Evolutionary conservation across 140 eudicot species (phyloP).

Genomic region (Ambrosia hybrid): DNA sequence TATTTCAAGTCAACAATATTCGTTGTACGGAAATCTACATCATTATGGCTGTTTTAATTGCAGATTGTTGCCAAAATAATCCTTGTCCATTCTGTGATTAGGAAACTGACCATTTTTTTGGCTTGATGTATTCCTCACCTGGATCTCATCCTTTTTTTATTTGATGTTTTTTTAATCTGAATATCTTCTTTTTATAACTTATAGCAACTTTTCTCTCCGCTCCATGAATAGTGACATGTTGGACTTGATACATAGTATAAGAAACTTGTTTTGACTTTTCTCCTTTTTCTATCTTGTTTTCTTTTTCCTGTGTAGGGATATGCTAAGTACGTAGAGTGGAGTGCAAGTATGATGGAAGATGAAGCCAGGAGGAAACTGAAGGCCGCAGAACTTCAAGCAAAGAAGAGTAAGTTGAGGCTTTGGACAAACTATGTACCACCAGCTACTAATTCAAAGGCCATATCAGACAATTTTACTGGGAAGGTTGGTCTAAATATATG

Average conservation of each 20-base stretch:
- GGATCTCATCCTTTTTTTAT: background rate
- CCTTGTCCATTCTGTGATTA: background rate
- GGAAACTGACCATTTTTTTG: background rate
- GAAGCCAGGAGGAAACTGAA: constrained; percentile 72
- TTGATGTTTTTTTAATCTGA: background rate
- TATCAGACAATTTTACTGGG: constrained; percentile 92
- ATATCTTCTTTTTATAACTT: background rate
- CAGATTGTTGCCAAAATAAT: background rate
- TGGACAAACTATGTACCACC: constrained; percentile 98
- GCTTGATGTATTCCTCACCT: background rate
- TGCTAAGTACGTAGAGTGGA: constrained; percentile 97
- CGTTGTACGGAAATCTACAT: background rate
- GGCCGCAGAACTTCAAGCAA: constrained; percentile 83
- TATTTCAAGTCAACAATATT: background rate
- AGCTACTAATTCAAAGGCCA: constrained; percentile 85
- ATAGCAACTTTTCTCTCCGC: background rate
- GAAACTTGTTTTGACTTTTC: background rate
- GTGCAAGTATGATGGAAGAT: constrained; percentile 87
- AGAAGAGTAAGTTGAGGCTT: constrained; percentile 68
- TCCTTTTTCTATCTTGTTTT: background rate
- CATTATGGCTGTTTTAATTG: background rate
- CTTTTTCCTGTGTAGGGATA: constrained; percentile 53
- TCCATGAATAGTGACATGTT: background rate
- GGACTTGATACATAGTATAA: background rate
- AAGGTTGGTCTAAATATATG: constrained; percentile 50